Base-by-base conservation (phyloP, 805 yeast genomes). In the Sugiyamaella chiloensis region DNA sequence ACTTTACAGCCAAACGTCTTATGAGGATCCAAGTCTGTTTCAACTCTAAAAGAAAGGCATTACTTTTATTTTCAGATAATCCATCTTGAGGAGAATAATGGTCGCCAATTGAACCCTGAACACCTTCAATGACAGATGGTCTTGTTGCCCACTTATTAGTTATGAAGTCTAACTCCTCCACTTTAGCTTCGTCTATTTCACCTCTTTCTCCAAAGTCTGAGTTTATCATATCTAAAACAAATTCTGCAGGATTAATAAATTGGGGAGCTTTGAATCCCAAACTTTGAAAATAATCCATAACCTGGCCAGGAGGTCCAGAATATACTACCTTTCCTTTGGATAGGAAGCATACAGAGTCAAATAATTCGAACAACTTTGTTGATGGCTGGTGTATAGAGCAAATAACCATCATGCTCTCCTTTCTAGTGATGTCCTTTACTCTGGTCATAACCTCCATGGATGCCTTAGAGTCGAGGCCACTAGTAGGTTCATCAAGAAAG, bases 321-420 rank as follows among this genome's bases (percentile, higher is more conserved):
- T 84, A 85, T 26, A 83, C 88, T 53, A 88, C 83, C 58, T 73
- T 90, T 62, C 91, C 91, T 51, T 73, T 77, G 52, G 80, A 80
- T 61, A 85, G 69, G 56, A 85, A 74, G 54, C 83, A 66, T 48
- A 82, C 67, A 48, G 85, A 74, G 56, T 81, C 87, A 56, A 81
- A 81, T 57, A 79, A 79, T 60, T 79, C 76, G 62, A 81, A 73
- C 58, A 81, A 64, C 14, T 79, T 71, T 36, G 87, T 85, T 11
- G 86, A 80, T 50, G 87, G 87, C 65, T 81, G 87, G 64, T 81
- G 87, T 55, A 81, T 81, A 19, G 87, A 81, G 52, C 79, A 76
- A 59, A 76, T 75, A 24, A 41, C 44, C 5, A 19, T 8, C 36
- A 41, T 41, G 19, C 17, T 41, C 5, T 29, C 43, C 14, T 31